Base-by-base conservation (phyloP, 2,329 filamentous ascomycete species). In the Penicillium hordei region DNA sequence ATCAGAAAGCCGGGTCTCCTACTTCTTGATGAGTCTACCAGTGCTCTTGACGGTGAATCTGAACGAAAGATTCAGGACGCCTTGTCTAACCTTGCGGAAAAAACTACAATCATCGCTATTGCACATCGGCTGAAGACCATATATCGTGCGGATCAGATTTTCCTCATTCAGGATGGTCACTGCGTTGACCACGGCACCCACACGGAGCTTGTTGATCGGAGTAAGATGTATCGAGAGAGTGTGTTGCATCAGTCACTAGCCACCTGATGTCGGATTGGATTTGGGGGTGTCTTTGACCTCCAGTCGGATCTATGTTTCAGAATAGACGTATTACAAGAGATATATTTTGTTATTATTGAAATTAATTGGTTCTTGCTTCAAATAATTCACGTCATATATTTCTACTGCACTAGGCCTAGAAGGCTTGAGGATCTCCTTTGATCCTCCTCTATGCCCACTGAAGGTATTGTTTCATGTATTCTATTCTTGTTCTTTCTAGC, bases 121-220 rank as follows among this genome's bases (percentile, higher is more conserved):
- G 72, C 75, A 1, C 75, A 78, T 62, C 68, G 75, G 13, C 62
- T 77, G 52, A 72, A 74, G 40, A 78, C 75, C 1, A 75, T 77
- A 12, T 66, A 70, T 51, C 68, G 68, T 60, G 92, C 93, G 0
- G 89, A 97, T 73, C 93, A 93, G 66, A 97, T 97, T 64, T 90
- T 95, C 23, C 60, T 77, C 23, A 75, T 83, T 23, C 81, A 84
- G 57, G 76, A 74, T 5, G 81, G 81, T 1, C 71, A 69, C 19
- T 79, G 78, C 53, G 78, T 79, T 5, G 81, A 82, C 43, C 74
- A 76, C 60, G 81, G 81, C 4, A 76, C 75, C 31, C 81, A 83
- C 68, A 70, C 75, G 19, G 79, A 83, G 56, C 64, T 83, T 55
- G 70, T 82, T 31, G 72, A 78, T 59, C 72, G 79, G 33, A 79